Base-by-base conservation (phyloP, 2,329 filamentous ascomycete genomes). In the Elsinoe perseae region DNA sequence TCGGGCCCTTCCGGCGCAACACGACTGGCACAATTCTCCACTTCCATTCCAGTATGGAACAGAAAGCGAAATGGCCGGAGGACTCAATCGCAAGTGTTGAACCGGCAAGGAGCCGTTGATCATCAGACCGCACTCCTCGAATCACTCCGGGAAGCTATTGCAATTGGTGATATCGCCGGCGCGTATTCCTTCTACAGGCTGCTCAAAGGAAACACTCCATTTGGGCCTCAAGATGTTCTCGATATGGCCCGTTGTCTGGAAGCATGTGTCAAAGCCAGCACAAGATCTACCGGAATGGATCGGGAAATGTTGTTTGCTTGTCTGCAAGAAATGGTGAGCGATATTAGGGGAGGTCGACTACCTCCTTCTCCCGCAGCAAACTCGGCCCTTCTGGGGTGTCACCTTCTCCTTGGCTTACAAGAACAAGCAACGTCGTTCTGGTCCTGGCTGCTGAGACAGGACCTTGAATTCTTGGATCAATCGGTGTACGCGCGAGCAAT, bases 401-500 rank as follows among this genome's bases (percentile, higher is more conserved):
- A 73, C 64, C 78, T 76, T 58, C 73, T 77, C 59, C 65, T 68
- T 28, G 66, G 68, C n/a, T 66, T 68, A 36, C 75, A 68, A 58
- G 61, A 68, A 3, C 61, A 67, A 44, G 73, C 70, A 4, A 60
- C 64, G 21, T 62, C 65, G 1, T 75, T 79, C 59, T 80, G 77
- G 77, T 61, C 66, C 18, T 79, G 76, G 76, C 66, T 80, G 12
- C 60, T 67, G 21, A 57, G 63, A 3, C 72, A 76, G 60, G 70
- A 72, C 46, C 70, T 75, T 16, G 63, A 65, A 4, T 70, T 70
- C 50, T 68, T 76, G 8, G 70, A 72, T 53, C 44, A 57, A 8
- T 50, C 50, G 2, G 72, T 75, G 0, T 79, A 79, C 58, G 77
- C 76, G 4, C 72, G 72, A 6, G 76, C 74, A 1, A 77, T 80